These are phyloP conservation scores for Entamoeba nuttalli DNA, from an alignment of 208 protist species.

Conservation along the genomic window DNA sequence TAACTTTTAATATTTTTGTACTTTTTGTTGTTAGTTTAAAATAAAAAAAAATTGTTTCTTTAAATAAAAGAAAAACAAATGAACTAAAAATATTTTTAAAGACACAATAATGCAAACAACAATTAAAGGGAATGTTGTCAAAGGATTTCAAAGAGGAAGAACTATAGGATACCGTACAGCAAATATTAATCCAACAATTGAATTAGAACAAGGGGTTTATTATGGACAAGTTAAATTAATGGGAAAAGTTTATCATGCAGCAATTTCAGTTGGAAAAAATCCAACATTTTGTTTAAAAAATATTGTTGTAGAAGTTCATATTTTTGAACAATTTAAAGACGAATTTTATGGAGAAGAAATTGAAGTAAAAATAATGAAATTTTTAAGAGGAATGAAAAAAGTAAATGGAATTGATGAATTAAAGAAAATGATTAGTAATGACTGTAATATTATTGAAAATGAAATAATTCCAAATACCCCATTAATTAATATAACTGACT, in stretches of 20 bases:
- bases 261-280: neutral
- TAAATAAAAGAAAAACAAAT: too few species aligned
- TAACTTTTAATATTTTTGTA: too few species aligned
- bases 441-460: neutral
- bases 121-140: neutral
- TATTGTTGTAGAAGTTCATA: neutral
- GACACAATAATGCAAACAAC: too few species aligned
- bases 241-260: neutral
- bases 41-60: too few species aligned
- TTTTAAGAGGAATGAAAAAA: neutral
- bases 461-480: neutral
- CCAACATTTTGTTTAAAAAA: neutral
- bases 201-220: neutral
- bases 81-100: too few species aligned
- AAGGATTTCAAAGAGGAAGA: neutral
- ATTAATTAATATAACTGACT: neutral
- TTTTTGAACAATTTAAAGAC: neutral
- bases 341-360: neutral
- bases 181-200: neutral
- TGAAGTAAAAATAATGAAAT: neutral
- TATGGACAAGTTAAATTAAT: neutral
- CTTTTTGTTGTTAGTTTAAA: too few species aligned
- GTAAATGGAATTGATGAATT: neutral
- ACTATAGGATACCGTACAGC: neutral
- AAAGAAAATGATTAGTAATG: neutral